Conservation (phyloP, 2,329 filamentous ascomycete species). For the Trichoderma sp. region DNA sequence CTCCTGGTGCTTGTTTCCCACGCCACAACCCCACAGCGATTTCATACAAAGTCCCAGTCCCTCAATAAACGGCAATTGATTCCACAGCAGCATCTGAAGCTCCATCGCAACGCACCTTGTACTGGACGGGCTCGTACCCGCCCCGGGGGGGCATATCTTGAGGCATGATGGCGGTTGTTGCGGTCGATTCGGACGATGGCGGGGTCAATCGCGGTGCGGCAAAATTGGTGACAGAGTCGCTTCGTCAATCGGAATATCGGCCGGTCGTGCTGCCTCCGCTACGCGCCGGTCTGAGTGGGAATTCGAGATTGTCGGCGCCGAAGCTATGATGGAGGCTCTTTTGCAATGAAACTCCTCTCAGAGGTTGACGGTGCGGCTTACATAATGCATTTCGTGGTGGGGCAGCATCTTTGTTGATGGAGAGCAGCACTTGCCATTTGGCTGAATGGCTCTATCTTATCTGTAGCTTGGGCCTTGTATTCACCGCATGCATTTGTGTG, state of each 20-base stretch:
- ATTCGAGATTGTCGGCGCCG: conserved; percentile 4
- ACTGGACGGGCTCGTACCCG: conserved; percentile 96
- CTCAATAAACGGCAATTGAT: not conserved
- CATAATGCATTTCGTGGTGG: conserved; percentile 16
- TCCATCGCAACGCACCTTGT: conserved; percentile 67
- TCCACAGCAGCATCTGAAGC: not conserved
- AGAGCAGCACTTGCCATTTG: conserved; percentile 1
- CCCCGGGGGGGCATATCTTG: conserved; percentile 96
- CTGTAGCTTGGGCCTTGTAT: not conserved
- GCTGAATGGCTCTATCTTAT: not conserved
- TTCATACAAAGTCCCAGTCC: not conserved
- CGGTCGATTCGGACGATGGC: conserved; percentile 21
- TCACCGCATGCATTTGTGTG: not conserved
- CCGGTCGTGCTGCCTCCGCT: conserved; percentile 9
- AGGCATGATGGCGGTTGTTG: conserved; percentile 66
- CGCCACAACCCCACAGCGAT: not conserved
- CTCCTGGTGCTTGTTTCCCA: not conserved
- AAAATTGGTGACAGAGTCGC: not conserved
- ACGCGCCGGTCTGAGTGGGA: conserved; percentile 13
- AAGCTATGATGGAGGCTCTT: conserved; percentile 20
- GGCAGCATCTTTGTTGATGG: not conserved
- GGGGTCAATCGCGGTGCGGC: conserved; percentile 20
- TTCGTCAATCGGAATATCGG: conserved; percentile 4
- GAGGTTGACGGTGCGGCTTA: conserved; percentile 15
- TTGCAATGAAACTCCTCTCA: conserved; percentile 23